phyloP scores from a whole-genome alignment of 1,284 basidiomycete genomes.

The Golubevia sp. region DNA sequence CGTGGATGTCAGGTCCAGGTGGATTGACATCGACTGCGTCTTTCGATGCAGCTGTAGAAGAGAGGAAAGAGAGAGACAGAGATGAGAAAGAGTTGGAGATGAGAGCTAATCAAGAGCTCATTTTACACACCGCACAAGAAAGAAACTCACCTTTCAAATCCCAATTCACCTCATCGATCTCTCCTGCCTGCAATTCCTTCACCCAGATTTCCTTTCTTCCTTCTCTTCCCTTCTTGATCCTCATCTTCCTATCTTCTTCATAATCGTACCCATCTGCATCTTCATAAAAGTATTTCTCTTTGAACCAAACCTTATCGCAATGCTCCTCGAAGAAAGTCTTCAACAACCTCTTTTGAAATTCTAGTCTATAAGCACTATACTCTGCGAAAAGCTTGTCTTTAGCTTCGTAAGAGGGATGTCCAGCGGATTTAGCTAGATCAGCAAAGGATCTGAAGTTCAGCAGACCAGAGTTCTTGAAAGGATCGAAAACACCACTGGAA shows the following conservation, averaged over 20 bases:
- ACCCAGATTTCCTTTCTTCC: conserved; percentile 45
- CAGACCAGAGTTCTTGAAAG: no score
- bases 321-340: conserved; percentile 39
- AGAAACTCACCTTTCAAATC: conserved; percentile 20
- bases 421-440: conserved; percentile 1
- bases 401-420: conserved; percentile 1
- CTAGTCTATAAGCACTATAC: conserved; percentile 42
- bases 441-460: conserved; percentile 2
- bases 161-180: conserved; percentile 38
- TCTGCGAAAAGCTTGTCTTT: conserved; percentile 34
- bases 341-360: conserved; percentile 33
- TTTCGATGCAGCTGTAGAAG: neutral
- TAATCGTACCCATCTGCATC: conserved; percentile 10
- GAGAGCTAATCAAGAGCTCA: neutral
- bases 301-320: conserved; percentile 42
- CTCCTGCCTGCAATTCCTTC: conserved; percentile 31
- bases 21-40: neutral
- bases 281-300: conserved; percentile 33
- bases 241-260: conserved; percentile 15
- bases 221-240: conserved; percentile 29
- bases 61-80: neutral
- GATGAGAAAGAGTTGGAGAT: neutral
- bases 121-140: no score
- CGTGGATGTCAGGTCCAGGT: neutral
- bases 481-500: no score